phyloP scores from a whole-genome alignment of 768 basidiomycete species.

The Hypsizygus marmoreus region DNA sequence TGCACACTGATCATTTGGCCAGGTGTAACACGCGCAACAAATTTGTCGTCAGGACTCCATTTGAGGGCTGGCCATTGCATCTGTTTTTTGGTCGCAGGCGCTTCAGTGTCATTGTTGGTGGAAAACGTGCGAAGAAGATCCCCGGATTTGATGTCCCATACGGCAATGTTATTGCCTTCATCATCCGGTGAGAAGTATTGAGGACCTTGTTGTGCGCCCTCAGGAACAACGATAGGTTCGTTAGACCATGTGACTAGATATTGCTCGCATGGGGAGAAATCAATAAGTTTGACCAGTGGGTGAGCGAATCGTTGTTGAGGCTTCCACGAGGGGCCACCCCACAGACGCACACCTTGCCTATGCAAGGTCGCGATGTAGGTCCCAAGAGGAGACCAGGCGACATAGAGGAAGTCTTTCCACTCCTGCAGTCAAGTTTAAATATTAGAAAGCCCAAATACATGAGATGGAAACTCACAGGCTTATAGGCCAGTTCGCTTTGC shows the following conservation, averaged over 20 bases:
- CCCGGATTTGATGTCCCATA: slow-evolving; percentile 98
- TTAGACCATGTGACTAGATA: slow-evolving; percentile 98
- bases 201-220: slow-evolving; percentile 77
- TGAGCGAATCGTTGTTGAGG: slow-evolving; percentile 91
- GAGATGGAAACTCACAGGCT: slow-evolving; percentile 56
- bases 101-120: slow-evolving; percentile 59
- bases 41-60: slow-evolving; percentile 98
- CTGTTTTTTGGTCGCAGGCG: slow-evolving; percentile 66
- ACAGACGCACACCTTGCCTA: slow-evolving; percentile 91
- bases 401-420: slow-evolving; percentile 94
- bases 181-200: slow-evolving; percentile 91
- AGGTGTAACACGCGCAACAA: slow-evolving; percentile 84
- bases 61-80: slow-evolving; percentile 95
- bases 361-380: slow-evolving; percentile 95
- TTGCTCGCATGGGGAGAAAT: slow-evolving; percentile 96
- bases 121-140: slow-evolving; percentile 91
- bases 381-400: slow-evolving; percentile 95
- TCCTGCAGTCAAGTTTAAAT: slow-evolving; percentile 48
- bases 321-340: slow-evolving; percentile 93
- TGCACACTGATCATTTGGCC: slow-evolving; percentile 96
- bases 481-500: slow-evolving; percentile 78
- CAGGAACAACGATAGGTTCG: slow-evolving; percentile 85
- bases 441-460: slow-evolving; percentile 9
- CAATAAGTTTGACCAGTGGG: slow-evolving; percentile 91
- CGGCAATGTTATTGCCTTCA: slow-evolving; percentile 93